Evolutionary conservation across 75 land plant genomes (phyloP).

Genomic region (Ceratopteris richardii): DNA sequence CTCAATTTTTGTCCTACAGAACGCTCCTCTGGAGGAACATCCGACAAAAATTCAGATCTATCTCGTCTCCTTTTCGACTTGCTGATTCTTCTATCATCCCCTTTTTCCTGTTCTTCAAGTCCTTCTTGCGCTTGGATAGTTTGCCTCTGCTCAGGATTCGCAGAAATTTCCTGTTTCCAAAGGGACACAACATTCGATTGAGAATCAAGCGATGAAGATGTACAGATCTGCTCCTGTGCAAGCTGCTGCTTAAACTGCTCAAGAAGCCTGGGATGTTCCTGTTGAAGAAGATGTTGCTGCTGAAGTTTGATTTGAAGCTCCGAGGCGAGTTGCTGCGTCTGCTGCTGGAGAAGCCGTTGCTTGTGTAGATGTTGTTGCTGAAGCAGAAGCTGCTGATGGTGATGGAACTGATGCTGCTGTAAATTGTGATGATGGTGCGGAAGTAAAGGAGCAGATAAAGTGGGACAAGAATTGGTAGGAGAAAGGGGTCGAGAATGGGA

Average conservation of each 20-base stretch:
- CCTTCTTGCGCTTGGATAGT: too few relatives aligned
- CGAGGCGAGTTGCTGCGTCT: slow-evolving; percentile 4
- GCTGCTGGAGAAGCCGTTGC: slow-evolving; percentile 1
- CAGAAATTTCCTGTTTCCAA: not conserved
- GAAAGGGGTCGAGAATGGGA: not conserved
- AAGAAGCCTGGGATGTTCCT: not conserved
- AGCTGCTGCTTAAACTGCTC: not conserved
- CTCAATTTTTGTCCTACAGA: too few relatives aligned
- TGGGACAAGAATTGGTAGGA: not conserved
- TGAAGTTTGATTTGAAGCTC: not conserved
- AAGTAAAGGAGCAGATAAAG: not conserved
- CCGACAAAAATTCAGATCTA: too few relatives aligned
- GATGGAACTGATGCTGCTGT: slow-evolving; percentile 4
- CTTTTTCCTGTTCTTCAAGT: too few relatives aligned
- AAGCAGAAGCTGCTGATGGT: not conserved
- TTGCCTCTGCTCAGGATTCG: too few relatives aligned
- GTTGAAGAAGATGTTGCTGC: slow-evolving; percentile 5
- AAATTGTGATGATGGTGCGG: not conserved
- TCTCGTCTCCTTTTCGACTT: too few relatives aligned
- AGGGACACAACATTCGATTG: not conserved
- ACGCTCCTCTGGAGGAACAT: too few relatives aligned
- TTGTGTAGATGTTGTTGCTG: not conserved
- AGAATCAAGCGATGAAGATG: not conserved
- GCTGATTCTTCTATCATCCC: too few relatives aligned
- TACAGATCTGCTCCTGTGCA: not conserved